phyloP scores from a whole-genome alignment of 345 rosid species.

The Citrus australasica region DNA sequence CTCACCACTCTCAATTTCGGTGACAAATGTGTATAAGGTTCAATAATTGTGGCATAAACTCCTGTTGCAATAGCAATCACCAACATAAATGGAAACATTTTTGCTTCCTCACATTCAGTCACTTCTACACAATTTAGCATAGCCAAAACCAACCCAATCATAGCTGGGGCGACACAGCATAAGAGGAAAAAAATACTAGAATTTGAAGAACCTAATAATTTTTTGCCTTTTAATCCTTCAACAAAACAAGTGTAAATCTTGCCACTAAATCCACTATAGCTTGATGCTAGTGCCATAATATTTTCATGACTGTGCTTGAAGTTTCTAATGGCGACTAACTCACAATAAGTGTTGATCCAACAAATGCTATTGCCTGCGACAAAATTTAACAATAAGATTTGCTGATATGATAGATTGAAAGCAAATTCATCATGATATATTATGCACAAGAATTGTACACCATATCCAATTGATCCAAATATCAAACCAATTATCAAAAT shows the following conservation, averaged over 20 bases:
- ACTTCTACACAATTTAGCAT: constrained; percentile 14
- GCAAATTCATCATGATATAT: background rate
- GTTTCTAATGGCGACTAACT: constrained; percentile 13
- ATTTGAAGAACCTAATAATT: constrained; percentile 4
- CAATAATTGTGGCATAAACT: constrained; percentile 19
- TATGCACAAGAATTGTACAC: constrained; percentile 32
- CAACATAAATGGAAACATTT: constrained; percentile 20
- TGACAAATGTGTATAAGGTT: constrained; percentile 6
- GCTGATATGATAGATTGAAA: constrained; percentile 23
- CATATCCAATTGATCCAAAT: constrained; percentile 36
- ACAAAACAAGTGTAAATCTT: constrained; percentile 31
- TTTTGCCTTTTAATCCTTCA: constrained; percentile 9
- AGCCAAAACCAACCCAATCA: background rate
- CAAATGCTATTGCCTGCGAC: constrained; percentile 40
- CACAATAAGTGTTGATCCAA: constrained; percentile 37
- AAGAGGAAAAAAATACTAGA: constrained; percentile 23
- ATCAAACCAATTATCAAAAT: constrained; percentile 31
- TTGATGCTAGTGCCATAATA: constrained; percentile 23
- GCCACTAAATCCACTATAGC: constrained; percentile 35
- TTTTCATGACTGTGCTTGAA: constrained; percentile 19
- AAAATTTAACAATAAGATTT: constrained; percentile 30
- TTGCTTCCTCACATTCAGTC: background rate
- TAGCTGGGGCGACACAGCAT: constrained; percentile 19
- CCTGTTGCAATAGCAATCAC: constrained; percentile 26
- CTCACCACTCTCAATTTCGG: constrained; percentile 10